phyloP scores from a whole-genome alignment of 208 protist species.

The Paratrypanosoma confusum region DNA sequence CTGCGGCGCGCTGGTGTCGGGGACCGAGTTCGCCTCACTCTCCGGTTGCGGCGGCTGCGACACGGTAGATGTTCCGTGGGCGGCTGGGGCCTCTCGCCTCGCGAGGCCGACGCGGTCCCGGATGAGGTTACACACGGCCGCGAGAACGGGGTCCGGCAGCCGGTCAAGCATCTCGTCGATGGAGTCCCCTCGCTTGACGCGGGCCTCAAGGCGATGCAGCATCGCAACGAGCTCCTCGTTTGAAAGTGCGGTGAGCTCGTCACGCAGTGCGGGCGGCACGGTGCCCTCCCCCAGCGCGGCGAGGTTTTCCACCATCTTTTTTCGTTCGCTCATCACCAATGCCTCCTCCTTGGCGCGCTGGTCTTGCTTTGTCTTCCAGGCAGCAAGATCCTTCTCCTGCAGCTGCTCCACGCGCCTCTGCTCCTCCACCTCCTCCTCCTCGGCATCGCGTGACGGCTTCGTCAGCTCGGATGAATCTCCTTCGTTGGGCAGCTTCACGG shows the following conservation, averaged over 20 bases:
- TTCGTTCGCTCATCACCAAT: constrained; percentile 50
- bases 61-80: background rate
- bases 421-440: constrained; percentile 62
- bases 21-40: no score
- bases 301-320: constrained; percentile 60
- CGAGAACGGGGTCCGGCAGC: constrained; percentile 49
- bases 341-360: constrained; percentile 36
- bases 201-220: constrained; percentile 58
- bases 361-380: constrained; percentile 16
- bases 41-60: background rate
- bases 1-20: no score
- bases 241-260: constrained; percentile 66
- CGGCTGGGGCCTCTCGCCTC: constrained; percentile 6
- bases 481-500: constrained; percentile 69
- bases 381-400: constrained; percentile 17
- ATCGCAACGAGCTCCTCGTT: constrained; percentile 50
- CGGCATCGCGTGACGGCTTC: constrained; percentile 38
- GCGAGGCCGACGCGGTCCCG: constrained; percentile 64
- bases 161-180: constrained; percentile 76
- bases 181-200: constrained; percentile 52
- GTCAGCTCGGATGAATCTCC: constrained; percentile 19
- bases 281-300: constrained; percentile 62
- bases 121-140: constrained; percentile 52
- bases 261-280: constrained; percentile 53
- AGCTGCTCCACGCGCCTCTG: constrained; percentile 14